A percentile compares a stretch with the other conserved stretches of the same genome.
Conservation (phyloP, 192 early-diverging fungal species). For the Coemansia sp. region DNA sequence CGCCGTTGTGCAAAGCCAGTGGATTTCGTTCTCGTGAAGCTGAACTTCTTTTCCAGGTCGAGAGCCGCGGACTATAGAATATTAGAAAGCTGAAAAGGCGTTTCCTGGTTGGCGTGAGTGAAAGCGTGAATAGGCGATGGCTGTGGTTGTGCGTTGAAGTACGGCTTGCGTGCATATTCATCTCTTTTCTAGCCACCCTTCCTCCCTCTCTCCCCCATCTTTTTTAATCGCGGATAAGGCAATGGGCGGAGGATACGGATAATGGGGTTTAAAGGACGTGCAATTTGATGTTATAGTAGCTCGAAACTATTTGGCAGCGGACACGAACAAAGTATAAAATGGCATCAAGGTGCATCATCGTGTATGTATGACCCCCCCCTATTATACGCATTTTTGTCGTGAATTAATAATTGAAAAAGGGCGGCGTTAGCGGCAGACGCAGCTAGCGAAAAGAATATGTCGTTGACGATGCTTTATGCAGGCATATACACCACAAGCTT, state of each 20-base stretch:
- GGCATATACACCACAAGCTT: no score
- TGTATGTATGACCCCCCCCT: not conserved
- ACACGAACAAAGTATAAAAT: not conserved
- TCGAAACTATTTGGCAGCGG: not conserved
- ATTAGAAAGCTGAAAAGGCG: not conserved
- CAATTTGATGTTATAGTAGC: no score
- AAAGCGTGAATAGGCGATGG: not conserved
- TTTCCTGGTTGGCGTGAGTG: not conserved
- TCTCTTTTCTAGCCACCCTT: not conserved
- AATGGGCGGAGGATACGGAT: no score
- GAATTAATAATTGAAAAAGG: not conserved
- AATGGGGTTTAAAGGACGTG: no score
- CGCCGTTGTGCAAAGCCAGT: constrained; percentile 88
- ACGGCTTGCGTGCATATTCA: not conserved
- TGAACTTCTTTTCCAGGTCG: constrained; percentile 96
- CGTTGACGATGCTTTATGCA: no score
- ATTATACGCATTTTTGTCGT: not conserved
- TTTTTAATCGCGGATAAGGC: no score
- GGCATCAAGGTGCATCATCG: not conserved
- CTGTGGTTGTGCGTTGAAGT: not conserved
- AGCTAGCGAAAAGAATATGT: not conserved
- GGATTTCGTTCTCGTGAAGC: constrained; percentile 91
- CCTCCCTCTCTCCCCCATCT: no score
- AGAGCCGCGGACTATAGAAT: constrained; percentile 82
- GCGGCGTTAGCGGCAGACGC: not conserved